Percentiles rank a stretch among this genome's conserved stretches.
These are phyloP conservation scores for Tetrahymena elliotti DNA, from an alignment of 73 alveolate genomes.

Conservation along the genomic window DNA sequence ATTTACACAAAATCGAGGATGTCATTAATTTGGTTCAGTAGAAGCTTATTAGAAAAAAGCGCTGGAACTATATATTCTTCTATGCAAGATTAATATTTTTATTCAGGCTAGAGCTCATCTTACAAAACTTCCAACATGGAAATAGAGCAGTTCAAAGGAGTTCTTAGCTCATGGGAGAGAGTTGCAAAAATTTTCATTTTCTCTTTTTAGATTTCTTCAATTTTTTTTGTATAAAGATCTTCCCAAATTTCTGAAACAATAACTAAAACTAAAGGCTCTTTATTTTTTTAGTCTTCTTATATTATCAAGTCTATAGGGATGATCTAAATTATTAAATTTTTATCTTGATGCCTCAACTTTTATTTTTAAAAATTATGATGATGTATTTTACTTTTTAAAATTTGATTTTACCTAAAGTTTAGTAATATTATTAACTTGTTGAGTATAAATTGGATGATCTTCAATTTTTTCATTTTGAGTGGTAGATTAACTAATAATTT, in stretches of 20 bases:
- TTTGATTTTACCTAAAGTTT: neutral
- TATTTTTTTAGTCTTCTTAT: neutral
- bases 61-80: slow-evolving; percentile 9
- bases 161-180: slow-evolving; percentile 29
- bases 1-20: slow-evolving; percentile 18
- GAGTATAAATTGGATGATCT: neutral
- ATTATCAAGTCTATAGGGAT: neutral
- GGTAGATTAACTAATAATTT: neutral
- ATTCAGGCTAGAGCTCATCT: neutral
- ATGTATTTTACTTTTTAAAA: neutral
- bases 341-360: neutral
- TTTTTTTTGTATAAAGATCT: neutral
- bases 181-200: neutral
- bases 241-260: neutral
- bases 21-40: slow-evolving; percentile 18
- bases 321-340: neutral
- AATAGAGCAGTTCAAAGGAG: slow-evolving; percentile 35
- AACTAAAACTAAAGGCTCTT: neutral
- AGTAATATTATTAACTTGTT: neutral
- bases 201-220: neutral
- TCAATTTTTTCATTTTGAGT: neutral
- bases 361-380: neutral
- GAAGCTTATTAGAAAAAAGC: neutral
- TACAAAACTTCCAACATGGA: neutral
- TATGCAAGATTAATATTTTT: neutral